Evolutionary conservation across 345 rosid genomes (phyloP), one percentile per base, ranked within the genome.

Genomic region (Brassica rapa): DNA sequence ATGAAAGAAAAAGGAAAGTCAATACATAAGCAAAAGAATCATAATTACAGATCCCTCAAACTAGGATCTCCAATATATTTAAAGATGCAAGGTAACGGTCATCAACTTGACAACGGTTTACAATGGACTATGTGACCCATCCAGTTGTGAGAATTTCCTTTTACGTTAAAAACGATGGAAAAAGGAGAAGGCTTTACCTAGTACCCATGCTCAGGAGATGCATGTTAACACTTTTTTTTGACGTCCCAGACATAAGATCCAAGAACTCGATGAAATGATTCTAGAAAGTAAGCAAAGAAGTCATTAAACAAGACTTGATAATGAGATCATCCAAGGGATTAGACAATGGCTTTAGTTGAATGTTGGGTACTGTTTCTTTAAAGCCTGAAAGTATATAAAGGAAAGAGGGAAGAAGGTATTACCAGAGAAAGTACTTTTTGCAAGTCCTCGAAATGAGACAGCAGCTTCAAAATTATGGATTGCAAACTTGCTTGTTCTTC

Each of bases 401-500:
- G 57, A 73, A 68, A 16, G 65, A 74, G 49, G 19, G 39, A 27
- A 39, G 32, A 62, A 68, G 70, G 70, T 76, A 75, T 66, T 92
- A 90, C 97, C 97, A 92, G 72, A 60, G 86, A 41, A 87, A 92
- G 84, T 61, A 92, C 79, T 67, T 82, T 83, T 65, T 88, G 85
- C 80, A 90, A 83, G 78, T 90, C 86, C 84, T 86, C 84, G 63
- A 85, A 84, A 86, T 87, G 88, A 76, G 90, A 85, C 64, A 94
- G 90, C 76, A 94, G 80, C 86, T 90, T 92, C 86, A 83, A 75
- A 76, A 94, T 83, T 65, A 92, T 86, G 71, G 96, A 90, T 83
- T 92, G 91, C 91, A 94, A 78, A 81, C 84, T 83, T 71, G 71
- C 85, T 62, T 88, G 86, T 78, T 89, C 97, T 83, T 89, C 88